Conservation (phyloP, 768 basidiomycete species). For the Pleurotus eryngii region DNA sequence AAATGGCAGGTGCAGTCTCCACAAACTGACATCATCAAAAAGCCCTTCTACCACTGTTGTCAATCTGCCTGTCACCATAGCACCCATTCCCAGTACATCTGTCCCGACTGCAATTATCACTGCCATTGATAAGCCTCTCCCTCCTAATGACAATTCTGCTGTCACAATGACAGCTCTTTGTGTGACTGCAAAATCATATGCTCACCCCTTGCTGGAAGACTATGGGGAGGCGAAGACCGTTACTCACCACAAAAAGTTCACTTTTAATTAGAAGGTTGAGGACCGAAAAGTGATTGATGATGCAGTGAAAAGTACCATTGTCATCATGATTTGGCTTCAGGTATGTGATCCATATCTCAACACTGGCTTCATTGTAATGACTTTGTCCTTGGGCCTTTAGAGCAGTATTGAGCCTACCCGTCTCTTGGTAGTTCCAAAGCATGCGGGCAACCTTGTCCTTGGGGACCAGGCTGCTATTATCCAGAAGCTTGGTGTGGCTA, state of each 20-base stretch:
- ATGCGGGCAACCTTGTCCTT: background rate
- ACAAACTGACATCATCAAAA: background rate
- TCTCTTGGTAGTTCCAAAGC: background rate
- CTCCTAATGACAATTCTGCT: too few species aligned
- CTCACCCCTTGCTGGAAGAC: background rate
- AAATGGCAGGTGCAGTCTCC: background rate
- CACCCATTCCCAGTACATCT: too few species aligned
- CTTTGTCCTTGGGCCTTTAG: background rate
- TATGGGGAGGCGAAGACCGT: background rate
- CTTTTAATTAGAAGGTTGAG: background rate
- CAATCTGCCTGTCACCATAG: too few species aligned
- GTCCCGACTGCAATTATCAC: too few species aligned
- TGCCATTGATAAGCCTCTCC: too few species aligned
- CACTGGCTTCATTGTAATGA: background rate
- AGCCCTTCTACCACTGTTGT: too few species aligned
- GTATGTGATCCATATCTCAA: background rate
- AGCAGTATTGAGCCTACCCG: background rate
- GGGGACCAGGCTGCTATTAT: background rate
- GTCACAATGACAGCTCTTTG: too few species aligned
- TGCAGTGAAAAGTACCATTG: background rate
- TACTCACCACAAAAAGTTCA: background rate
- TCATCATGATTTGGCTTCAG: background rate
- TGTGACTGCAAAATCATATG: background rate
- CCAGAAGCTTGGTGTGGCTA: background rate
- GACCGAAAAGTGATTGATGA: background rate